These are phyloP conservation scores for Rhizopogon roseolus DNA, from an alignment of 768 basidiomycete genomes.

Conservation along the genomic window DNA sequence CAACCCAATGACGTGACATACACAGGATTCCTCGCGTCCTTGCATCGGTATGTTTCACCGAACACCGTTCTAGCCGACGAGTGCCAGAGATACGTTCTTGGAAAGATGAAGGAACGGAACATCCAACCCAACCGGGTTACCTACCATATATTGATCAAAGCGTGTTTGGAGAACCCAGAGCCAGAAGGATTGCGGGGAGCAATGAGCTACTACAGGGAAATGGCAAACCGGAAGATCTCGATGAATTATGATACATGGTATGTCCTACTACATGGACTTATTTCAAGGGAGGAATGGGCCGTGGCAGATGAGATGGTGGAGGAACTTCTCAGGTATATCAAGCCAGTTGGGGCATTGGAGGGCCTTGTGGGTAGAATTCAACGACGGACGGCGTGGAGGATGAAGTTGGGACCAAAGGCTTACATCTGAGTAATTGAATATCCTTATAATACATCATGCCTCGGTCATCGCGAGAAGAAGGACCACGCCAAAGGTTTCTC, in stretches of 20 bases:
- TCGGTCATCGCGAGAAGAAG: slow-evolving; percentile 15
- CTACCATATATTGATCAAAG: slow-evolving; percentile 75
- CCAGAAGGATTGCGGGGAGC: slow-evolving; percentile 50
- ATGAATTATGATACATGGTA: slow-evolving; percentile 71
- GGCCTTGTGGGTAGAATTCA: slow-evolving; percentile 48
- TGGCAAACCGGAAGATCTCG: slow-evolving; percentile 44
- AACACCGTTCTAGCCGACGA: slow-evolving; percentile 38
- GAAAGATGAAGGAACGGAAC: slow-evolving; percentile 52
- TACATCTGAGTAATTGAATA: slow-evolving; percentile 19
- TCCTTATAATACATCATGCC: neutral
- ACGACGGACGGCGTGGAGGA: slow-evolving; percentile 30
- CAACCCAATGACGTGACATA: slow-evolving; percentile 80
- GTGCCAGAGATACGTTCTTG: slow-evolving; percentile 45
- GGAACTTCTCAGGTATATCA: slow-evolving; percentile 52
- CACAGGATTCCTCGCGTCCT: slow-evolving; percentile 69
- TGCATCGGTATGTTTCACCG: slow-evolving; percentile 58
- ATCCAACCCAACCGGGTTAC: slow-evolving; percentile 56
- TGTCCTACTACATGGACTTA: slow-evolving; percentile 64
- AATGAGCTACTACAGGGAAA: slow-evolving; percentile 55
- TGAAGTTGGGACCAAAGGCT: slow-evolving; percentile 20
- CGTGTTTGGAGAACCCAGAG: slow-evolving; percentile 50
- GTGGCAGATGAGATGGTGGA: slow-evolving; percentile 55
- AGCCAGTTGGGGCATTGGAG: slow-evolving; percentile 40
- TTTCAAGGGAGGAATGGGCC: slow-evolving; percentile 51
- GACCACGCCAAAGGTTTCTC: slow-evolving; percentile 10